Percentiles rank a stretch among this genome's conserved stretches.
These are phyloP conservation scores for Microdochium trichocladiopsis DNA, from an alignment of 2,329 filamentous ascomycete species.

Conservation along the genomic window DNA sequence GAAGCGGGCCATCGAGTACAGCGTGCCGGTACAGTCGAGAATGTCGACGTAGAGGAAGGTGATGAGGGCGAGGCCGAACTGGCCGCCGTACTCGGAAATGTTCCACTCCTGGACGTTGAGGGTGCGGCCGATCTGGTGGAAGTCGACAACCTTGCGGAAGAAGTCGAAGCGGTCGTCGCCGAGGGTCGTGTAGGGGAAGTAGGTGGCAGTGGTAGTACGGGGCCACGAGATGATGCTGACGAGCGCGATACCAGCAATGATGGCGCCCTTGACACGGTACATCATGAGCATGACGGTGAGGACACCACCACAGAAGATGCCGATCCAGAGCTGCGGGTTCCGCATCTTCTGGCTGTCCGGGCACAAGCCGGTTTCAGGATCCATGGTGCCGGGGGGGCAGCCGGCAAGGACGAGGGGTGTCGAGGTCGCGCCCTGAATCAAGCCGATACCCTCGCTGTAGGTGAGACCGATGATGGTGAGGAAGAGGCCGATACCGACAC, in stretches of 20 bases:
- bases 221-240: slow-evolving; percentile 90
- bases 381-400: slow-evolving; percentile 41
- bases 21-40: slow-evolving; percentile 75
- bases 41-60: slow-evolving; percentile 91
- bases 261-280: slow-evolving; percentile 80
- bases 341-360: slow-evolving; percentile 66
- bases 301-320: slow-evolving; percentile 79
- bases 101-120: slow-evolving; percentile 71
- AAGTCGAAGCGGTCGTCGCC: slow-evolving; percentile 73
- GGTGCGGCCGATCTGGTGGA: slow-evolving; percentile 67
- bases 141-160: slow-evolving; percentile 81
- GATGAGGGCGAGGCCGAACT: slow-evolving; percentile 78
- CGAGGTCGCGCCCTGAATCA: slow-evolving; percentile 59
- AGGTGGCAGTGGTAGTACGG: slow-evolving; percentile 66
- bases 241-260: slow-evolving; percentile 75
- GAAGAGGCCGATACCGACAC: slow-evolving; percentile 80
- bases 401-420: slow-evolving; percentile 73
- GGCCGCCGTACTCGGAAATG: slow-evolving; percentile 58
- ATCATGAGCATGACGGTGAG: slow-evolving; percentile 75
- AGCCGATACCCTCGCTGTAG: slow-evolving; percentile 75
- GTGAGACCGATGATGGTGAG: slow-evolving; percentile 70
- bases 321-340: slow-evolving; percentile 77
- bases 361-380: slow-evolving; percentile 47
- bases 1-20: slow-evolving; percentile 87
- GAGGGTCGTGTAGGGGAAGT: slow-evolving; percentile 66